Evolutionary conservation across 768 basidiomycete genomes (phyloP).

Genomic region (Tylopilus intermedius): DNA sequence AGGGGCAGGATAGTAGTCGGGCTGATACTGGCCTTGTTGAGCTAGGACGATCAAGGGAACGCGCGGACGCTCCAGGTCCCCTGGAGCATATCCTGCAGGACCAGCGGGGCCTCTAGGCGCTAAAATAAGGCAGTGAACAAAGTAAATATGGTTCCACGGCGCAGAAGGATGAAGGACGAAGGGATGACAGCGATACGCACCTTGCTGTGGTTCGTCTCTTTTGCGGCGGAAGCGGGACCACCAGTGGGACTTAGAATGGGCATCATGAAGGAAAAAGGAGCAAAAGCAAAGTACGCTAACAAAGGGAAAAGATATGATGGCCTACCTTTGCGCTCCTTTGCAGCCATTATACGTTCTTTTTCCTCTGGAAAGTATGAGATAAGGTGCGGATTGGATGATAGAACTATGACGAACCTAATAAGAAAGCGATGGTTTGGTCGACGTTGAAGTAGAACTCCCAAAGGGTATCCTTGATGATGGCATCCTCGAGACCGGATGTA

Average conservation of each 20-base stretch:
- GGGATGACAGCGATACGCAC: slow-evolving; percentile 42
- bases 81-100: slow-evolving; percentile 19
- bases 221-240: slow-evolving; percentile 34
- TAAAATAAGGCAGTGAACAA: slow-evolving; percentile 15
- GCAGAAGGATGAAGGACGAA: slow-evolving; percentile 27
- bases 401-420: slow-evolving; percentile 52
- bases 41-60: slow-evolving; percentile 59
- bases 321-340: slow-evolving; percentile 85
- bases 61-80: slow-evolving; percentile 39
- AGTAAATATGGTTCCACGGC: slow-evolving; percentile 18
- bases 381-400: not conserved
- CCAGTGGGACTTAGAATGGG: slow-evolving; percentile 30
- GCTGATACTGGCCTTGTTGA: slow-evolving; percentile 45
- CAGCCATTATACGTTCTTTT: slow-evolving; percentile 55
- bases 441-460: slow-evolving; percentile 90
- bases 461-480: slow-evolving; percentile 68
- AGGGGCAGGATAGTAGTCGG: slow-evolving; percentile 25
- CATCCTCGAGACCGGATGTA: slow-evolving; percentile 65
- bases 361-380: slow-evolving; percentile 47
- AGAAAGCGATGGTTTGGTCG: slow-evolving; percentile 68
- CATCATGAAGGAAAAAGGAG: slow-evolving; percentile 29
- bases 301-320: slow-evolving; percentile 25
- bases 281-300: slow-evolving; percentile 34
- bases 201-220: slow-evolving; percentile 45
- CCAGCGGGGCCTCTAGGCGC: slow-evolving; percentile 16